phyloP scores from a whole-genome alignment of 495 filamentous ascomycete genomes.

The Hyaloscypha finlandica region DNA sequence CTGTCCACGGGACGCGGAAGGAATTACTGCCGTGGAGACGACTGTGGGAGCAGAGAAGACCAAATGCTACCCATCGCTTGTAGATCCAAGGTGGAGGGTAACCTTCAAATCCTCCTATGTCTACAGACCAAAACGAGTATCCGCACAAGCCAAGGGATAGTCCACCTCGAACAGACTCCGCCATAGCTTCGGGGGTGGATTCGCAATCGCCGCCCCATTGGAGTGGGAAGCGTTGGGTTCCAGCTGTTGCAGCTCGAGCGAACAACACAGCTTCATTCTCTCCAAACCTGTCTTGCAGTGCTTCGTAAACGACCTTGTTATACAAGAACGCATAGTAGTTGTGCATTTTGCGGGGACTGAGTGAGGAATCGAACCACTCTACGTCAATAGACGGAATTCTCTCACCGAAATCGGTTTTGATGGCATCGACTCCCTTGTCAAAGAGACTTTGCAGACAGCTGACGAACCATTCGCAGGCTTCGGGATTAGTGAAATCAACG shows the following conservation, averaged over 20 bases:
- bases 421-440: conserved; percentile 64
- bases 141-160: conserved; percentile 65
- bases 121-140: conserved; percentile 69
- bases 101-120: conserved; percentile 76
- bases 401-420: conserved; percentile 78
- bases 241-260: conserved; percentile 65
- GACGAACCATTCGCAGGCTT: conserved; percentile 61
- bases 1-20: conserved; percentile 73
- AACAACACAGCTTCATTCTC: conserved; percentile 64
- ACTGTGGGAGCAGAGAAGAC: conserved; percentile 66
- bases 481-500: conserved; percentile 73
- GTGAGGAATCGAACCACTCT: conserved; percentile 53
- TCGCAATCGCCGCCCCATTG: conserved; percentile 72
- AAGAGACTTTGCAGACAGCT: conserved; percentile 59
- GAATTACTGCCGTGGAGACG: conserved; percentile 66
- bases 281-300: conserved; percentile 60
- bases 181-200: conserved; percentile 71
- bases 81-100: conserved; percentile 67
- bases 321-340: conserved; percentile 74
- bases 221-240: conserved; percentile 67
- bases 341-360: conserved; percentile 67
- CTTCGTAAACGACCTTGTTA: conserved; percentile 68
- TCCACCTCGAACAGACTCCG: conserved; percentile 70
- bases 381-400: conserved; percentile 66
- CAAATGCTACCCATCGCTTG: conserved; percentile 77